phyloP scores from a whole-genome alignment of 2,329 filamentous ascomycete species.

The Cadophora luteo-olivacea region DNA sequence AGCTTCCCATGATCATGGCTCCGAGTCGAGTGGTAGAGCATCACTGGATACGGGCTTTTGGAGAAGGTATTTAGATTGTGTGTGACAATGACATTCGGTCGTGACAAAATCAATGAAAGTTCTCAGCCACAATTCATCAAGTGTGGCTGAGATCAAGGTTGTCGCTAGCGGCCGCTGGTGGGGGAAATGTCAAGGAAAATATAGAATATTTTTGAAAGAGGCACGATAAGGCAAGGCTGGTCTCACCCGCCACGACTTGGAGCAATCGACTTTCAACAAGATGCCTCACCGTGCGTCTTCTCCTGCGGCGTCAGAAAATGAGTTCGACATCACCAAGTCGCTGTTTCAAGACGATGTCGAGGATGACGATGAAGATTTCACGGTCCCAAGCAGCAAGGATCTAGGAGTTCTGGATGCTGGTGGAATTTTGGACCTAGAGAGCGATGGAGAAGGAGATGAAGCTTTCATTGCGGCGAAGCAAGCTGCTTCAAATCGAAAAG shows the following conservation, averaged over 20 bases:
- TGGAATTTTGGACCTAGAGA: constrained; percentile 65
- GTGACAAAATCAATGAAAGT: neutral
- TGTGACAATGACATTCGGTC: neutral
- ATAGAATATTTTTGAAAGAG: neutral
- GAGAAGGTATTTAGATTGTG: neutral
- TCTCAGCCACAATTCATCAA: neutral
- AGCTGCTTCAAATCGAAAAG: constrained; percentile 86
- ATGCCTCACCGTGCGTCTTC: constrained; percentile 81
- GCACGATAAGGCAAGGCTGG: constrained; percentile 12
- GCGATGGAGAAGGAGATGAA: constrained; percentile 74
- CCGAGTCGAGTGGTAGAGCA: neutral
- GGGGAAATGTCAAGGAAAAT: neutral
- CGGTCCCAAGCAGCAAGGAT: constrained; percentile 44
- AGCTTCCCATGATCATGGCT: neutral
- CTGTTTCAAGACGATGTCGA: constrained; percentile 71
- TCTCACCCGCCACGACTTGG: constrained; percentile 11
- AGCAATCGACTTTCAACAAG: constrained; percentile 21
- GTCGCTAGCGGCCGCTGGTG: neutral
- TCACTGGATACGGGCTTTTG: neutral
- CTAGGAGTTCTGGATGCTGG: constrained; percentile 62
- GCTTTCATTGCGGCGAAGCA: constrained; percentile 91
- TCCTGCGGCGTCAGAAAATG: constrained; percentile 85
- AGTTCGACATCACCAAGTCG: constrained; percentile 86
- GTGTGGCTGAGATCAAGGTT: constrained; percentile 5
- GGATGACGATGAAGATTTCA: constrained; percentile 52